Conservation (phyloP, 2,329 filamentous ascomycete species). For the Xylariaceae sp. region DNA sequence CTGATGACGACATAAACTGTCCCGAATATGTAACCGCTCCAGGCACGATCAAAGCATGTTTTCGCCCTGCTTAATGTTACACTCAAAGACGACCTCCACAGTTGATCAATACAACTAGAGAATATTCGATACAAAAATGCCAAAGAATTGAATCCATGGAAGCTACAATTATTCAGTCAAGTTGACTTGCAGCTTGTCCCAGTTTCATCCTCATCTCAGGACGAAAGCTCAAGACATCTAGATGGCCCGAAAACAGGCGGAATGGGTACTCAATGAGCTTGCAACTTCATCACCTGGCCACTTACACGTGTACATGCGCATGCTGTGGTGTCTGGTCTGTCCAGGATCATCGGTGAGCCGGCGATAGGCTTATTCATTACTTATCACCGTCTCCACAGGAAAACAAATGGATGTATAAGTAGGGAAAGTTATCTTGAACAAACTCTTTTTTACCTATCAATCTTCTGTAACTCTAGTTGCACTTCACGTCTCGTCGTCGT, state of each 20-base stretch:
- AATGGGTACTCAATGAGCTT: neutral
- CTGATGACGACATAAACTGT: no score
- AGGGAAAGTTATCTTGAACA: neutral
- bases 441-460: neutral
- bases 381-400: neutral
- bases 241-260: neutral
- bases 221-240: neutral
- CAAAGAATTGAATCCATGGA: no score
- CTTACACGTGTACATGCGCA: neutral
- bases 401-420: neutral
- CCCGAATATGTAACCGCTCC: no score
- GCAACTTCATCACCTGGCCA: neutral
- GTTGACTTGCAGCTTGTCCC: neutral
- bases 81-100: no score
- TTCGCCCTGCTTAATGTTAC: no score
- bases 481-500: neutral
- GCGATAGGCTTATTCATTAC: neutral
- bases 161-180: no score
- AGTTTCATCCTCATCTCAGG: neutral
- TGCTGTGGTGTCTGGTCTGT: neutral
- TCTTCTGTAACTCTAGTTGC: neutral
- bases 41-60: no score
- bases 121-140: no score
- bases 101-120: no score
- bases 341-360: neutral